phyloP scores from a whole-genome alignment of 306 rosid genomes.

The Cicer pinnatifidum region DNA sequence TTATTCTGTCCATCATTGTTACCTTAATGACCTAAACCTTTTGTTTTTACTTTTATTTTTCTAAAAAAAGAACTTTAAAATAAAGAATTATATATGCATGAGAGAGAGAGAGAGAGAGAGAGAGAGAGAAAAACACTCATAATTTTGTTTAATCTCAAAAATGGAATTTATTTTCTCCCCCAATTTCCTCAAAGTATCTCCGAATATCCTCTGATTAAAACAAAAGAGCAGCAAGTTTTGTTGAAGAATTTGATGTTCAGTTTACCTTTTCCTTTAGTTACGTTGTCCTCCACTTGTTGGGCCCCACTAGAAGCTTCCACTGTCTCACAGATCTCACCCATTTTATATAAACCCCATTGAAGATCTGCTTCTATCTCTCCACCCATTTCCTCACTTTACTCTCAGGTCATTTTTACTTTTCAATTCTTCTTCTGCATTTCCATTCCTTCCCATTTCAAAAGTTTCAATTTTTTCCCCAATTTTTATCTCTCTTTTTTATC shows the following conservation, averaged over 20 bases:
- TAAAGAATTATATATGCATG: no score
- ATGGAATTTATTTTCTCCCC: not conserved
- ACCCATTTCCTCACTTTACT: not conserved
- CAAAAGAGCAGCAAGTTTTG: not conserved
- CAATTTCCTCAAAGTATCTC: not conserved
- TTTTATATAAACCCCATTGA: constrained; percentile 35
- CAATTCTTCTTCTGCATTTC: constrained; percentile 22
- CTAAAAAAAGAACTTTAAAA: no score
- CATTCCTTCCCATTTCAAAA: constrained; percentile 20
- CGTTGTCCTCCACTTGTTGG: constrained; percentile 14
- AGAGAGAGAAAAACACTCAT: not conserved
- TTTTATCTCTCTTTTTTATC: not conserved
- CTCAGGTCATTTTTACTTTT: constrained; percentile 37
- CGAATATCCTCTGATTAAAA: not conserved
- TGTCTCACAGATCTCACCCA: constrained; percentile 42
- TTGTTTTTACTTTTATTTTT: no score
- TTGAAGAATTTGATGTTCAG: no score
- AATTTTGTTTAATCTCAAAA: not conserved
- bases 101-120: no score
- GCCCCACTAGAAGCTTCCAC: constrained; percentile 40
- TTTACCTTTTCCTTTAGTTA: constrained; percentile 1
- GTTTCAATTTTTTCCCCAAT: constrained; percentile 18
- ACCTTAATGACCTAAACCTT: no score
- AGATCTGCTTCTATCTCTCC: constrained; percentile 37
- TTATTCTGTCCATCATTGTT: no score